Percentiles rank a stretch among this genome's conserved stretches.
phyloP scores from a whole-genome alignment of 805 yeast species.

The Lipomyces mesembrius region DNA sequence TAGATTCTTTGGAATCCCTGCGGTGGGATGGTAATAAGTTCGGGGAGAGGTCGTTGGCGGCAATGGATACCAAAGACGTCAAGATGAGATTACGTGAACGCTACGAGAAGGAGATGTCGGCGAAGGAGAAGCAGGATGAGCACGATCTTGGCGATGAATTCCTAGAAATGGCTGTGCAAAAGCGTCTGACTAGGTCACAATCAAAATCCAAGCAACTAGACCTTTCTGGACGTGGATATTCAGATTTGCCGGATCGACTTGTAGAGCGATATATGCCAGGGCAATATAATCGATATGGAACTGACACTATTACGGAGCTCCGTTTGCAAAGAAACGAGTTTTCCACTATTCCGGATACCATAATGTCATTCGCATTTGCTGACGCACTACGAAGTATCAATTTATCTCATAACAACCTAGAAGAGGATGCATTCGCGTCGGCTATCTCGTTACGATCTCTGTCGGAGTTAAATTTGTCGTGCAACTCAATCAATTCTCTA shows the following conservation, averaged over 20 bases:
- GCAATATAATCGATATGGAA: slow-evolving; percentile 14
- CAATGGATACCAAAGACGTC: slow-evolving; percentile 19
- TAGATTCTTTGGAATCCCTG: slow-evolving; percentile 20
- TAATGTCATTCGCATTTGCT: slow-evolving; percentile 28
- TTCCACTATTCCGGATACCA: slow-evolving; percentile 21
- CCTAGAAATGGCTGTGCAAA: slow-evolving; percentile 16
- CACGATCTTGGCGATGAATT: slow-evolving; percentile 17
- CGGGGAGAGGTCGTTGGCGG: slow-evolving; percentile 22
- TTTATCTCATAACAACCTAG: slow-evolving; percentile 31
- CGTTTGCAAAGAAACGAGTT: slow-evolving; percentile 25
- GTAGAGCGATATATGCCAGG: slow-evolving; percentile 28
- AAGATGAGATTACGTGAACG: slow-evolving; percentile 24
- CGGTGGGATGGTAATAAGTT: slow-evolving; percentile 37
- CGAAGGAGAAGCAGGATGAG: slow-evolving; percentile 3
- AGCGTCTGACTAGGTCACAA: slow-evolving; percentile 20
- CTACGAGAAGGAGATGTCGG: slow-evolving; percentile 11
- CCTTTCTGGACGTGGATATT: slow-evolving; percentile 25
- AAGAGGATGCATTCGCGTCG: slow-evolving; percentile 21
- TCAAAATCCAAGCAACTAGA: slow-evolving; percentile 20
- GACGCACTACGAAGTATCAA: slow-evolving; percentile 23
- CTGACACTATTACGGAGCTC: slow-evolving; percentile 20
- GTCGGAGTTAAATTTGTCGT: slow-evolving; percentile 23
- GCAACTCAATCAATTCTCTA: slow-evolving; percentile 21
- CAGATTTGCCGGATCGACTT: slow-evolving; percentile 17
- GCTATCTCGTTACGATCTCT: slow-evolving; percentile 21